Conservation (phyloP, 306 rosid species). For the Calophaca sinica region DNA sequence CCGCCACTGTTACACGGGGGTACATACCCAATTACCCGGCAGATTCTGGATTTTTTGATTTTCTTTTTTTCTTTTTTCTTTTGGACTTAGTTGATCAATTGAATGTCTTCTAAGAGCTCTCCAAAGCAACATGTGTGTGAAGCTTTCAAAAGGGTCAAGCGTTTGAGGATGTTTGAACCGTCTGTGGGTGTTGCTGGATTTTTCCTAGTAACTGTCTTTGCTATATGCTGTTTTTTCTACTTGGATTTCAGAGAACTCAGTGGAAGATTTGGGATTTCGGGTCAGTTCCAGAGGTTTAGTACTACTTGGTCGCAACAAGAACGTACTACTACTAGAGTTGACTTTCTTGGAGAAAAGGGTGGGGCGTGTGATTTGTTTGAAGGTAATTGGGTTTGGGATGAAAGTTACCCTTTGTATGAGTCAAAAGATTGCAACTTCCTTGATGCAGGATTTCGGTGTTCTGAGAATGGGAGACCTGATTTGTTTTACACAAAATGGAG, state of each 20-base stretch:
- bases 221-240: conserved; percentile 65
- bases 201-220: conserved; percentile 52
- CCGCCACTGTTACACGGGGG: too few species aligned
- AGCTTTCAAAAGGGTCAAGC: conserved; percentile 62
- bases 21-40: conserved; percentile 4
- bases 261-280: conserved; percentile 48
- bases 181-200: conserved; percentile 70
- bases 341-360: conserved; percentile 60
- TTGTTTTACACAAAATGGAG: conserved; percentile 91
- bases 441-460: conserved; percentile 79
- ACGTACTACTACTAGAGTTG: conserved; percentile 44
- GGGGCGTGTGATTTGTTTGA: conserved; percentile 75
- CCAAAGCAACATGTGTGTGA: conserved; percentile 51
- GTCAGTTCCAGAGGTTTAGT: conserved; percentile 55
- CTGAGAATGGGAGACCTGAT: conserved; percentile 92
- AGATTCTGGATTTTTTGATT: background rate
- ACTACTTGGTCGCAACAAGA: conserved; percentile 52
- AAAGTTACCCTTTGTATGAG: conserved; percentile 71
- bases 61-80: background rate
- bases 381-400: conserved; percentile 95
- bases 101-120: conserved; percentile 63
- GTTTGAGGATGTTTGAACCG: conserved; percentile 68
- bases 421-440: conserved; percentile 73
- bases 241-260: conserved; percentile 59
- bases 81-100: background rate